Base-by-base conservation (phyloP, 371 early-diverging fungal genomes). In the Mucor plumbeus region DNA sequence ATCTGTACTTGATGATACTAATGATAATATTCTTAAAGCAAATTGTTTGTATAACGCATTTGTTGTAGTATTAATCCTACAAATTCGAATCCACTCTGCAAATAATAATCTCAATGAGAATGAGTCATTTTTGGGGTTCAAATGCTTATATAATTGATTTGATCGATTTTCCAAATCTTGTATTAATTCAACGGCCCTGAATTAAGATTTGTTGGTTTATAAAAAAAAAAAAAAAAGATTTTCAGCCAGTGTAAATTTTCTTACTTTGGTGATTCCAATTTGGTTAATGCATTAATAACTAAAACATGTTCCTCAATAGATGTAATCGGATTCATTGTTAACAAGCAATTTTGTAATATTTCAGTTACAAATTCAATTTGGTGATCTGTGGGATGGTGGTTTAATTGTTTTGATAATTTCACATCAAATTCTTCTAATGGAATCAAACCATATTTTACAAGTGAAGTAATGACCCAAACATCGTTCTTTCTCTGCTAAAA, bases 11-110 rank as follows among this genome's bases (percentile, higher is more conserved):
- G 50, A 50, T 26, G 50, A 21, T 11, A 50, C 50, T 11, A 8
- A 19, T 4, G 50, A 50, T n/a, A 50, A 21, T 59, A 69, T 64
- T 44, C 43, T 63, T 36, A 64, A 54, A 6, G 64, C 43, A 55
- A 89, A 88, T 15, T 79, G 78, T 6, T 79, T 77, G 61, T 88
- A 89, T 26, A 87, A 63, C 31, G 87, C 84, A 56, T 92, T 93
- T 54, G 80, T 89, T 7, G 94, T 88, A 14, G 91, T 80, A 1
- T 93, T 89, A 69, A 92, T 89, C 63, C 92, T 87, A 73, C 88
- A 95, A 40, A 95, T 72, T 43, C 92, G 86, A 21, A 92, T 84
- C 98, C 98, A 98, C 67, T 97, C 97, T 8, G 86, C 81, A 70
- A 94, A 91, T 56, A 91, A 41, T 50, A 77, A 55, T 53, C 77